A percentile compares a stretch with the other conserved stretches of the same genome.
phyloP scores from a whole-genome alignment of 108 stramenopile species.

The Parmales sp. region DNA sequence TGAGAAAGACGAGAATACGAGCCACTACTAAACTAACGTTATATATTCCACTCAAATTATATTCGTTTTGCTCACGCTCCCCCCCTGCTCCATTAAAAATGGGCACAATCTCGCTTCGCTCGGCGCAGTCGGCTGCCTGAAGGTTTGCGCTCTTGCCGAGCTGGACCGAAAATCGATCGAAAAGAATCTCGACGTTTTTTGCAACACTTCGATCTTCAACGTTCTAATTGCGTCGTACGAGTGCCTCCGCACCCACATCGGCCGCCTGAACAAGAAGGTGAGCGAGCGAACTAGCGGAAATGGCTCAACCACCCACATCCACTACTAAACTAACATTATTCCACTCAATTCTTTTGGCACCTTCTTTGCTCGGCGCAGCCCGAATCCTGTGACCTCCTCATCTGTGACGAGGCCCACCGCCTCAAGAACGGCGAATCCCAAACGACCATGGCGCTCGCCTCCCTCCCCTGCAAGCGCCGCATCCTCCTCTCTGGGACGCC shows the following conservation, averaged over 20 bases:
- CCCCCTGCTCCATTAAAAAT: no score
- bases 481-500: constrained; percentile 91
- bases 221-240: constrained; percentile 88
- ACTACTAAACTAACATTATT: no score
- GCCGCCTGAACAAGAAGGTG: constrained; percentile 53
- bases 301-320: no score
- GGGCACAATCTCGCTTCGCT: no score
- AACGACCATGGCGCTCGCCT: constrained; percentile 71
- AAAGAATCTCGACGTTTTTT: constrained; percentile 69
- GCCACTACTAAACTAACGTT: no score
- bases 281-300: no score
- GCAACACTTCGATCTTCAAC: constrained; percentile 61
- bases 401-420: constrained; percentile 96
- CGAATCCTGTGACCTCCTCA: constrained; percentile 79
- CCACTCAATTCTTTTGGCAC: no score
- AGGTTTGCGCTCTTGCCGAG: constrained; percentile 73
- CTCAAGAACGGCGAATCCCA: constrained; percentile 96
- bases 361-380: no score
- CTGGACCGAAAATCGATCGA: constrained; percentile 68
- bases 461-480: constrained; percentile 70
- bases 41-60: no score
- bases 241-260: constrained; percentile 80
- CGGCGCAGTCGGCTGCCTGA: constrained; percentile 55
- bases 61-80: no score
- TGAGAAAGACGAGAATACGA: no score